phyloP scores from a whole-genome alignment of 2,329 filamentous ascomycete genomes.

The Neonectria sp. region DNA sequence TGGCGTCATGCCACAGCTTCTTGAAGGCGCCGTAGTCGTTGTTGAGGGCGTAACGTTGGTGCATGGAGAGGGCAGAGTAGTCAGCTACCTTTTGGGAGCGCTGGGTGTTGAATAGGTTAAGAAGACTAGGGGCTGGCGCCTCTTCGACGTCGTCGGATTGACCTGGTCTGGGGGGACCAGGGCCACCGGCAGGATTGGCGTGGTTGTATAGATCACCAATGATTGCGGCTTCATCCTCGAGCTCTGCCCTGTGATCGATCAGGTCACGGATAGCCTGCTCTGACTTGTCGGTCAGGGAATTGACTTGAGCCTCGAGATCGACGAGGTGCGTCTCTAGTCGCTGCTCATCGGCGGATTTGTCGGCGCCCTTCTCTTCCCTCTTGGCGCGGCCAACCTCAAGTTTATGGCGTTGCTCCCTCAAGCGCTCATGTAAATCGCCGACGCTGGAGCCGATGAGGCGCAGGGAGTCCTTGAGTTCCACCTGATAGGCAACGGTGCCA shows the following conservation, averaged over 20 bases:
- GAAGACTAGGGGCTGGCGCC: conserved; percentile 42
- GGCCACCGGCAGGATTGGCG: conserved; percentile 31
- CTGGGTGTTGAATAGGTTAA: conserved; percentile 54
- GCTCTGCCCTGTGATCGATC: conserved; percentile 64
- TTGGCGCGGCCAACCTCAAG: conserved; percentile 53
- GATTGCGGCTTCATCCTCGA: conserved; percentile 64
- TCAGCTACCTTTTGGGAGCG: conserved; percentile 56
- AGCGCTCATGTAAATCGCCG: conserved; percentile 65
- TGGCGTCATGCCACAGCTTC: conserved; percentile 69
- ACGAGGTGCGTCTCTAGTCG: conserved; percentile 57
- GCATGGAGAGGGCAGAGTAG: conserved; percentile 59
- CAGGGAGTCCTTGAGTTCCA: conserved; percentile 62
- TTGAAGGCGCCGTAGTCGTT: conserved; percentile 75
- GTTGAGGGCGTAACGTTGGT: conserved; percentile 68
- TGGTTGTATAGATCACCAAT: conserved; percentile 55
- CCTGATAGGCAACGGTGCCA: conserved; percentile 59
- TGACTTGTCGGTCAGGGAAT: conserved; percentile 59
- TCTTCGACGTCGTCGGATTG: conserved; percentile 31
- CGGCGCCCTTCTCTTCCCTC: conserved; percentile 55
- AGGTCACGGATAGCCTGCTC: conserved; percentile 64
- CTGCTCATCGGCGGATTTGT: conserved; percentile 55
- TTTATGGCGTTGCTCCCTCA: conserved; percentile 54
- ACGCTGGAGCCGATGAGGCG: conserved; percentile 62
- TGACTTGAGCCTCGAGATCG: conserved; percentile 58
- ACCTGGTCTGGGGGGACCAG: conserved; percentile 7